Evolutionary conservation across 2,329 filamentous ascomycete species (phyloP), one percentile per base, ranked within the genome.

Genomic region (Cladosporium sp.): DNA sequence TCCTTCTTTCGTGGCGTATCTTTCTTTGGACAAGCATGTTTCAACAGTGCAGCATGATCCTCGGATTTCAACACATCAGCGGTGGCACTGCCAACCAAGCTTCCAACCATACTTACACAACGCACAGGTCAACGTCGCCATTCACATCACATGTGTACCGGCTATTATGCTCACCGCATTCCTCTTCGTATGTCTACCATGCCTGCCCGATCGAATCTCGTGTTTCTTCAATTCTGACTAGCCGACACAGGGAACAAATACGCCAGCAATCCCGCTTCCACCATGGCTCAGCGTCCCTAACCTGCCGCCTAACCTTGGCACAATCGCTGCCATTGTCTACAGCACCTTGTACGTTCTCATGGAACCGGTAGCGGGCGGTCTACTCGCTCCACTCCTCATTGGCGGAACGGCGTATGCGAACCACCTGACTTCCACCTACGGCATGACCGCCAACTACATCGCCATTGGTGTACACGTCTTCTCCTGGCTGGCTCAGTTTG

Each of bases 351-450:
- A 97, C 66, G 78, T 97, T 41, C 79, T 98, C 18, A 84, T 98
- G 63, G 93, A 98, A 66, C 93, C 93, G 1, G 89, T 97, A 1
- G 93, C 93, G 9, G 93, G 93, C 43, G 83, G 82, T 9, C 72
- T 87, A 22, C 74, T 95, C 36, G 83, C 87, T 5, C 79, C 87
- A 3, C 75, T 96, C 27, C 83, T 95, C 53, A 72, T 97, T 38
- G 85, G 74, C 16, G 82, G 80, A 49, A 85, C 89, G 8, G 89
- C 88, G 3, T 82, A 79, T 51, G 80, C 80, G 52, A 95, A 95
- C 67, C 80, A 89, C 59, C 74, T 93, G 43, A 81, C 86, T 15
- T 74, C 78, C 18, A 78, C 80, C 22, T 79, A 84, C 62, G 81
- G 81, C 32, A 69, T 70, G 54, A 74, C 71, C 2, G 81, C 77